Base-by-base conservation (phyloP, 75 land plant species). In the Adiantum capillusveneris region DNA sequence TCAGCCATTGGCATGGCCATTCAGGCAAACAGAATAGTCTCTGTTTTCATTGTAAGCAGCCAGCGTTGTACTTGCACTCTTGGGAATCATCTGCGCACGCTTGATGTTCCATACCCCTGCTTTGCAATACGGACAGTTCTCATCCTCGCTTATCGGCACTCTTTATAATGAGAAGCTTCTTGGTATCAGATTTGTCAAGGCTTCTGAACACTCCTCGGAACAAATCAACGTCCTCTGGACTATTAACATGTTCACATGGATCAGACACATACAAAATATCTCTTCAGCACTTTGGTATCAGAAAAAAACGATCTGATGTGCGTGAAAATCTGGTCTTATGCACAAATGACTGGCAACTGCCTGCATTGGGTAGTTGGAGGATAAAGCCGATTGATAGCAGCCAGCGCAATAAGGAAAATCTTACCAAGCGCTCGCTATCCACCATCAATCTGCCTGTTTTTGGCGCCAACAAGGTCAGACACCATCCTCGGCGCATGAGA, bases 301-400 rank as follows among this genome's bases (percentile, higher is more conserved):
- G 44, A 59, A 89, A 89, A 66, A 79, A 77, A 71, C 63, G 63
- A 13, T 89, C 94, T 28, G 89, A 89, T 0, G 89, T 89, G 51
- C 77, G 75, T 25, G 89, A 85, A 57, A 89, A 89, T 27, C 84
- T 61, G 34, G 89, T 58, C 13, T 45, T 74, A 14, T 41, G 39
- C 25, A 62, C 80, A 34, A 89, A 80, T 89, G 94, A 0, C 79
- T 79, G 31, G 81, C 24, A 29, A 66, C 19, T 57, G 62, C 58
- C 20, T 70, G 58, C 42, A 42, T 50, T 21, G 54, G 62, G 17
- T 45, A 19, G 6, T 58, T 62, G 54, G 71, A 34, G 3, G n/a
- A n/a, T n/a, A n/a, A n/a, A n/a, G n/a, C n/a, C n/a, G n/a, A n/a
- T n/a, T n/a, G 37, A 9, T 5, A 34, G 37, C 37, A 34, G 2